These are phyloP conservation scores for Xylariaceae sp. DNA, from an alignment of 2,329 filamentous ascomycete species.

Conservation along the genomic window DNA sequence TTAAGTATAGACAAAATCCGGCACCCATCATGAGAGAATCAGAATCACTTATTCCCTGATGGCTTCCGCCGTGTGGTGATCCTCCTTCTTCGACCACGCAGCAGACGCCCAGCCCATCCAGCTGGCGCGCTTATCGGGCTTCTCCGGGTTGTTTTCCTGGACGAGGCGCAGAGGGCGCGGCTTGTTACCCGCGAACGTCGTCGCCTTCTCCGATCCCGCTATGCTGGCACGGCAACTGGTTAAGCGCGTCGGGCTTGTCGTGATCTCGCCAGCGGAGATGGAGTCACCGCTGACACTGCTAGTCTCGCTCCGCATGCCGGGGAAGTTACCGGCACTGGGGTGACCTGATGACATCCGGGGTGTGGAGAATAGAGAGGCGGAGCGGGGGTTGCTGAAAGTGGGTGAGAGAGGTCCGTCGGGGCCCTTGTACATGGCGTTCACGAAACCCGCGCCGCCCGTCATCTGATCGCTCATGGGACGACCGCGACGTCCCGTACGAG, in stretches of 20 bases:
- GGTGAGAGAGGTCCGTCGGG: constrained; percentile 60
- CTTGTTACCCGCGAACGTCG: constrained; percentile 63
- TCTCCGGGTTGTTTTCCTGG: constrained; percentile 61
- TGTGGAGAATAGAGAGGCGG: constrained; percentile 57
- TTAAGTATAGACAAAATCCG: not conserved
- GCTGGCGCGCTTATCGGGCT: constrained; percentile 55
- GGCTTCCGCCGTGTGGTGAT: constrained; percentile 22
- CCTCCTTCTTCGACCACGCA: constrained; percentile 46
- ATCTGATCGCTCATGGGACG: constrained; percentile 61
- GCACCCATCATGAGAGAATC: not conserved
- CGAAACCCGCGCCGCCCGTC: constrained; percentile 61
- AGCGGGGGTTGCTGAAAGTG: constrained; percentile 51
- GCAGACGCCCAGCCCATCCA: constrained; percentile 57
- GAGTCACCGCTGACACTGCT: constrained; percentile 65
- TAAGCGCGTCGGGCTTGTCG: constrained; percentile 49
- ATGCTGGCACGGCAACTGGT: constrained; percentile 31
- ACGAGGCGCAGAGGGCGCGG: constrained; percentile 82
- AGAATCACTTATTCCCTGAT: constrained; percentile 19
- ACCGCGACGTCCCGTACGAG: constrained; percentile 49
- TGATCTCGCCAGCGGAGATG: constrained; percentile 47
- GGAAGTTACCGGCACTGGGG: constrained; percentile 60
- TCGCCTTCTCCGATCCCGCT: constrained; percentile 44
- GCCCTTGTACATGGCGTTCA: constrained; percentile 86
- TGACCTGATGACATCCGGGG: constrained; percentile 33
- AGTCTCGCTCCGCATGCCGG: constrained; percentile 62